These are phyloP conservation scores for Sambucus nigra DNA, from an alignment of 129 eudicot genomes.

Conservation along the genomic window DNA sequence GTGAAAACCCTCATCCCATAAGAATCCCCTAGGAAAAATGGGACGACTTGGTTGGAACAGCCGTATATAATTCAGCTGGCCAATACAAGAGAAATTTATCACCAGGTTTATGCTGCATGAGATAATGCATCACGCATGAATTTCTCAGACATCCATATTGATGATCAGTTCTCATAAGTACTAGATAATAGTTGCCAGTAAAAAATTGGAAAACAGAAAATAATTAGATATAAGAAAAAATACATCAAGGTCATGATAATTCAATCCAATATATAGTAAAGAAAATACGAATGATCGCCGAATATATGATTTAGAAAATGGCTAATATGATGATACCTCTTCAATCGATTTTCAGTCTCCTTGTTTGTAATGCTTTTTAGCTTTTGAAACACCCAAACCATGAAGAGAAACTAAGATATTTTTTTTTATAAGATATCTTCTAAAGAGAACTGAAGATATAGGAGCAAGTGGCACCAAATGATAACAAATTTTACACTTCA, in stretches of 20 bases:
- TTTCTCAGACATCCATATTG: slow-evolving; percentile 20
- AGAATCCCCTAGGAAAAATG: slow-evolving; percentile 87
- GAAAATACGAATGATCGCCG: too few species aligned
- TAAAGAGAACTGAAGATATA: too few species aligned
- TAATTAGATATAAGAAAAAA: background rate
- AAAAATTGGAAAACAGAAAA: background rate
- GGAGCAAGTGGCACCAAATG: too few species aligned
- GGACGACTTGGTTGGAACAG: slow-evolving; percentile 99
- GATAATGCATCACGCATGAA: slow-evolving; percentile 22
- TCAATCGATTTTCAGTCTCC: too few species aligned
- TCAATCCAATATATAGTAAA: too few species aligned
- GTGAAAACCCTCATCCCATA: slow-evolving; percentile 99
- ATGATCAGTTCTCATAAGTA: background rate
- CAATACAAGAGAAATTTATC: slow-evolving; percentile 63
- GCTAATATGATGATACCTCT: too few species aligned
- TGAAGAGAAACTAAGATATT: too few species aligned
- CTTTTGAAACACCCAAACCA: too few species aligned
- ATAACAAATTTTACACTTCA: too few species aligned
- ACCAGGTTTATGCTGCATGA: slow-evolving; percentile 52
- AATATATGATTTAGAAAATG: too few species aligned
- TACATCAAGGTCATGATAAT: background rate
- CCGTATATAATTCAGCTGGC: slow-evolving; percentile 97
- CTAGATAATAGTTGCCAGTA: background rate
- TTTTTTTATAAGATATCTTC: too few species aligned
- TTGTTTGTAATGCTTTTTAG: too few species aligned